Evolutionary conservation across 1,139 yeast species (phyloP).

Genomic region (Zhuliangozyma parablackwelliae): DNA sequence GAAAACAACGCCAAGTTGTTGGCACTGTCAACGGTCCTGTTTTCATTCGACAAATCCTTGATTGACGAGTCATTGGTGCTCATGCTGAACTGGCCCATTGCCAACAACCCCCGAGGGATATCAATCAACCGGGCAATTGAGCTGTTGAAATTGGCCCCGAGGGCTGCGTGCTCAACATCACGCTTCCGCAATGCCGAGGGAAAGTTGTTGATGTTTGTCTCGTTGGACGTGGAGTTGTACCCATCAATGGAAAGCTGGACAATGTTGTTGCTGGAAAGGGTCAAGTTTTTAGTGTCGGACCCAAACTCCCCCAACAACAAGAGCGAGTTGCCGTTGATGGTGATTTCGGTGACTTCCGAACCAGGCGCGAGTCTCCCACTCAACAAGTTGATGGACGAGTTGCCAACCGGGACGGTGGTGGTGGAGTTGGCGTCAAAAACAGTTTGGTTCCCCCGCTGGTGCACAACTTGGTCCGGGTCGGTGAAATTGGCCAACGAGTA

Average conservation of each 20-base stretch:
- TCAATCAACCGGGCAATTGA: constrained; percentile 22
- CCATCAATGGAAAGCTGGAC: constrained; percentile 22
- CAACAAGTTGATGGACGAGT: constrained; percentile 62
- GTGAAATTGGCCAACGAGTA: constrained; percentile 72
- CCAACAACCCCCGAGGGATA: constrained; percentile 19
- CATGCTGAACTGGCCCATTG: constrained; percentile 32
- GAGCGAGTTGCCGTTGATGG: constrained; percentile 22
- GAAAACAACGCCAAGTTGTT: constrained; percentile 31
- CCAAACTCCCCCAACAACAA: constrained; percentile 47
- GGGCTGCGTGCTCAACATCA: constrained; percentile 16
- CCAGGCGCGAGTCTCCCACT: constrained; percentile 46
- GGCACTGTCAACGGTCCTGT: constrained; percentile 22
- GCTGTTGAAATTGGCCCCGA: constrained; percentile 30
- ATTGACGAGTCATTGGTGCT: constrained; percentile 11
- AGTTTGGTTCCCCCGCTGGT: constrained; percentile 23
- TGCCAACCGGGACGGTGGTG: constrained; percentile 50
- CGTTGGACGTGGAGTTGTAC: constrained; percentile 32
- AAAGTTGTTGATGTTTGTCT: constrained; percentile 17
- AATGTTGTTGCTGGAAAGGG: constrained; percentile 25
- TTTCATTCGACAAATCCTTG: constrained; percentile 26
- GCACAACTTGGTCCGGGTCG: constrained; percentile 31
- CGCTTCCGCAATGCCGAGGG: constrained; percentile 16
- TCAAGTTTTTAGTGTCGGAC: constrained; percentile 27
- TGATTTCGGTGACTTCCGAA: constrained; percentile 38
- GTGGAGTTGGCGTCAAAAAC: constrained; percentile 26